Base-by-base conservation (phyloP, 2,329 filamentous ascomycete species). In the Beauveria bassiana region DNA sequence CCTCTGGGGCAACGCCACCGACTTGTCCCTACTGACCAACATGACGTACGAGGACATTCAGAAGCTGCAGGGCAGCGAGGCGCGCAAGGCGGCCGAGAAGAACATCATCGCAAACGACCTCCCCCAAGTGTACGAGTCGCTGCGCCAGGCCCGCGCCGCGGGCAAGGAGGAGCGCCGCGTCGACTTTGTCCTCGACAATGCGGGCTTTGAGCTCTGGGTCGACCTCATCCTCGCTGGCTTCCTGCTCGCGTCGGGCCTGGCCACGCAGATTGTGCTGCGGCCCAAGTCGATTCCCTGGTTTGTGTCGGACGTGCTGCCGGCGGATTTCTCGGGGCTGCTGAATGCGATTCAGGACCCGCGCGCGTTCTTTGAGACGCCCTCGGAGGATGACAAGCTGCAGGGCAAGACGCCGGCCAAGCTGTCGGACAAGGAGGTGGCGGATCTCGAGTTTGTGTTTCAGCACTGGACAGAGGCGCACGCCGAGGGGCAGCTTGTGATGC, bases 271-370 rank as follows among this genome's bases (percentile, higher is more conserved):
- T 16, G 86, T 98, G 22, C 82, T 99, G 10, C 93, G 96, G 70
- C 93, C 95, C 57, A 99, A 99, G 77, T 88, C 86, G 24, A 93
- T 99, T 62, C 95, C 95, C 1, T 99, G 95, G 95, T 99, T 98
- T 71, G 95, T 99, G 53, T 97, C 92, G 1, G 95, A 99, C 69
- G 95, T 98, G 3, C 76, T 96, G 12, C 93, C 93, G 0, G 81
- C 79, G 46, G 95, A 99, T 75, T 97, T 98, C 68, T 81, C 80
- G 1, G 86, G 88, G n/a, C 82, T 98, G 2, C 84, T 99, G 57
- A 86, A 84, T 65, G 90, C 89, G 5, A 82, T 99, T n/a, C 84
- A 87, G 7, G 82, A 86, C 67, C 90, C 95, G 1, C 86, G 88
- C 67, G 69, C 75, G 12, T 96, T 98, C 74, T 98, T 95, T 76